These are phyloP conservation scores for Citrullus colocynthis DNA, from an alignment of 306 rosid genomes.

Conservation along the genomic window DNA sequence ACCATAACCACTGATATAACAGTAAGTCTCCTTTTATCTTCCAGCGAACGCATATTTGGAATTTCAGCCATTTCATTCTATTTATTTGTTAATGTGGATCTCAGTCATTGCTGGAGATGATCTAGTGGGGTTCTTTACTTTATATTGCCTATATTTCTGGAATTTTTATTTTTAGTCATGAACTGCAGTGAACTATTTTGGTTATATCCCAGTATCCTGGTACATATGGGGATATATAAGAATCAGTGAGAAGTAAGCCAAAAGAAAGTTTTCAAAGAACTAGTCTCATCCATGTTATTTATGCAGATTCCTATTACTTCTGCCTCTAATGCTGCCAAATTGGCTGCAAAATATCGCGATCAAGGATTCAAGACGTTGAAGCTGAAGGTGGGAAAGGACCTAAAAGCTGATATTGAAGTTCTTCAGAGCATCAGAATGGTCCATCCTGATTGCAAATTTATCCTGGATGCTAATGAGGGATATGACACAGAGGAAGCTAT, in stretches of 20 bases:
- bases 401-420: conserved; percentile 67
- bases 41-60: background rate
- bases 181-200: background rate
- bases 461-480: conserved; percentile 95
- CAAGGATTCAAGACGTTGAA: conserved; percentile 77
- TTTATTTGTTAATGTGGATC: background rate
- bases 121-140: too few relatives aligned
- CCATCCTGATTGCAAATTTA: conserved; percentile 64
- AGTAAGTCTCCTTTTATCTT: conserved; percentile 33
- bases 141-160: background rate
- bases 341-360: conserved; percentile 63
- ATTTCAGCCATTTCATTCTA: background rate
- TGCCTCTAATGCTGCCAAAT: conserved; percentile 59
- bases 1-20: conserved; percentile 76
- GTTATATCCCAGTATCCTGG: background rate
- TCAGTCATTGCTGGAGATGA: background rate
- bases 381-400: conserved; percentile 83
- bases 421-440: conserved; percentile 67
- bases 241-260: background rate
- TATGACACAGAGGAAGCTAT: conserved; percentile 68
- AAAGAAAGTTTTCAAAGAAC: background rate
- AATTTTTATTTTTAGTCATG: background rate
- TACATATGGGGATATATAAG: background rate
- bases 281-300: background rate
- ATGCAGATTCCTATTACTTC: conserved; percentile 81